Percentiles rank a stretch among this genome's conserved stretches.
Conservation (phyloP, 257 asterid species). For the Fraxinus pennsylvanica region DNA sequence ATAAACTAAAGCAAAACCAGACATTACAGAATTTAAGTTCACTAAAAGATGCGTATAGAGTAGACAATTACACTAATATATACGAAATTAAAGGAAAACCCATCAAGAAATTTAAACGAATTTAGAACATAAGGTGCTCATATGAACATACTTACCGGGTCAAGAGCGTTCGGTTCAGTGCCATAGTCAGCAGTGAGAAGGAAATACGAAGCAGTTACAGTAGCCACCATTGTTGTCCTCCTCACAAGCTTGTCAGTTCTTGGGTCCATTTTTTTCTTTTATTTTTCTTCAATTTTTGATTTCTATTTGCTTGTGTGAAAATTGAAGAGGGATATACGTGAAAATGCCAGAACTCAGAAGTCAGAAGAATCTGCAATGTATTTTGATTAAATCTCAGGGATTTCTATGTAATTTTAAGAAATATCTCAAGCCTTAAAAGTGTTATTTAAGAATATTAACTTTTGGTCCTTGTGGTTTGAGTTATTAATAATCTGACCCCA, state of each 20-base stretch:
- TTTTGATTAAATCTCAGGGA: neutral
- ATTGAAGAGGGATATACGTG: conserved; percentile 1
- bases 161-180: conserved; percentile 71
- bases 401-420: neutral
- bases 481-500: neutral
- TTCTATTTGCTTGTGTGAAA: neutral
- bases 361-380: neutral
- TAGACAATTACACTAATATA: neutral
- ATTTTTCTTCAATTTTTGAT: neutral
- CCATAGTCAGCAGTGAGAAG: conserved; percentile 95
- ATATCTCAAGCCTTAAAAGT: neutral
- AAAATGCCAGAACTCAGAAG: neutral
- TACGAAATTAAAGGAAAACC: neutral
- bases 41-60: neutral
- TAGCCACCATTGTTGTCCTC: conserved; percentile 78
- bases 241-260: conserved; percentile 67
- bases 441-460: neutral
- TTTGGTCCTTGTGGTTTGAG: conserved; percentile 1
- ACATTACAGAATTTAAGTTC: neutral
- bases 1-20: neutral
- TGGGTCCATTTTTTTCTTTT: conserved; percentile 52
- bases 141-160: conserved; percentile 51
- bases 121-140: neutral
- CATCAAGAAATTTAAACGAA: neutral
- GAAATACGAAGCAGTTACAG: conserved; percentile 74